Conservation (phyloP, 345 rosid species). For the Erodium maritimum region DNA sequence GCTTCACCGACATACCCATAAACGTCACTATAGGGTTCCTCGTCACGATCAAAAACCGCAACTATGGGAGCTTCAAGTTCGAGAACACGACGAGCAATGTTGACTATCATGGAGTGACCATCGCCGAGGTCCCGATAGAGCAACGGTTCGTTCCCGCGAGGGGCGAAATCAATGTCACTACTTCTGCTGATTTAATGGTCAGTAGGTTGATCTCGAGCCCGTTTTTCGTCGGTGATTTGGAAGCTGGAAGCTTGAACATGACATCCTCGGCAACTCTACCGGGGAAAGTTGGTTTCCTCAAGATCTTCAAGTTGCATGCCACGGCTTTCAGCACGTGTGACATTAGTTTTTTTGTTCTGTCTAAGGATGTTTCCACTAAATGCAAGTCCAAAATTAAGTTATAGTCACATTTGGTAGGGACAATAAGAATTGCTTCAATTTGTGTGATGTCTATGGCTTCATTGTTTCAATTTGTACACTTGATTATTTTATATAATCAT, state of each 20-base stretch:
- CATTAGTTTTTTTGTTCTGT: constrained; percentile 13
- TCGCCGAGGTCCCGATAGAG: constrained; percentile 16
- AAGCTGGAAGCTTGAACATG: constrained; percentile 21
- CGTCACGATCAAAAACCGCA: constrained; percentile 24
- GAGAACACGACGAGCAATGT: constrained; percentile 15
- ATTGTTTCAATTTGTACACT: no score
- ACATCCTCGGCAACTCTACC: constrained; percentile 22
- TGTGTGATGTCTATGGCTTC: no score
- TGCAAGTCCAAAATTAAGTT: constrained; percentile 23
- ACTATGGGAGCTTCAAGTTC: constrained; percentile 34
- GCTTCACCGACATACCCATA: neutral
- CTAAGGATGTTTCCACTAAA: constrained; percentile 4
- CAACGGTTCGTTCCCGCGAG: constrained; percentile 16
- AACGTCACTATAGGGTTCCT: constrained; percentile 17
- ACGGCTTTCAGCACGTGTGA: constrained; percentile 15
- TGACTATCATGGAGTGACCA: constrained; percentile 15
- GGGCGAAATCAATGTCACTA: constrained; percentile 17
- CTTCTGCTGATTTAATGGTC: constrained; percentile 15
- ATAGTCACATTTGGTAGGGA: neutral
- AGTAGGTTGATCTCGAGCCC: constrained; percentile 16
- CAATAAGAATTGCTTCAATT: neutral
- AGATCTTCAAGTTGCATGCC: constrained; percentile 23
- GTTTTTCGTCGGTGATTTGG: constrained; percentile 17
- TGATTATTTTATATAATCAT: no score
- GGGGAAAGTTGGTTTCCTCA: constrained; percentile 21